Percentiles rank a stretch among this genome's conserved stretches.
These are phyloP conservation scores for Ustulina deusta DNA, from an alignment of 2,329 filamentous ascomycete species.

Conservation along the genomic window DNA sequence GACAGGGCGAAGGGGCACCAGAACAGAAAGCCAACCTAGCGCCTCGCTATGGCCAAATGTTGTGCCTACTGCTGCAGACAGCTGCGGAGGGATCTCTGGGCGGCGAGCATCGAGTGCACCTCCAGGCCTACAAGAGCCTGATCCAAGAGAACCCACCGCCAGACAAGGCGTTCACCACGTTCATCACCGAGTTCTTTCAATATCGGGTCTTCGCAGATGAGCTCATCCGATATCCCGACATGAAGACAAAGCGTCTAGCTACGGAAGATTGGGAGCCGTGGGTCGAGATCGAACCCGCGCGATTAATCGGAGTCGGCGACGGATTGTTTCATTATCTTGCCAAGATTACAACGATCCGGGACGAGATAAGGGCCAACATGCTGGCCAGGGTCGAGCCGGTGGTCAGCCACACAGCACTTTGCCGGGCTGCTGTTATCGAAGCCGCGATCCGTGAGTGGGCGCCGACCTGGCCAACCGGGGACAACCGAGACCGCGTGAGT, in stretches of 20 bases:
- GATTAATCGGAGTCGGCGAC: slow-evolving; percentile 84
- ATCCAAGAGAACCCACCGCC: slow-evolving; percentile 71
- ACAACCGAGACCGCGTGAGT: slow-evolving; percentile 67
- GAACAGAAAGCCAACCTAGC: slow-evolving; percentile 62
- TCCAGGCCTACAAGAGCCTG: slow-evolving; percentile 79
- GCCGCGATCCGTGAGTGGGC: slow-evolving; percentile 79
- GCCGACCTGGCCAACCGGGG: slow-evolving; percentile 69
- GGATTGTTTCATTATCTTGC: slow-evolving; percentile 83
- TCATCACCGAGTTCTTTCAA: slow-evolving; percentile 83
- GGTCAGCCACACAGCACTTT: slow-evolving; percentile 79
- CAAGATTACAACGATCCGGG: slow-evolving; percentile 81
- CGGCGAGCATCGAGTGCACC: slow-evolving; percentile 83
- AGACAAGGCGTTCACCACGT: slow-evolving; percentile 73
- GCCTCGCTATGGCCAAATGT: slow-evolving; percentile 71
- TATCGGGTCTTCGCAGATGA: slow-evolving; percentile 81
- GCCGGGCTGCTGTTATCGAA: slow-evolving; percentile 80
- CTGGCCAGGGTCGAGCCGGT: slow-evolving; percentile 71
- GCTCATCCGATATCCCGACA: slow-evolving; percentile 63
- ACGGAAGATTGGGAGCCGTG: slow-evolving; percentile 59
- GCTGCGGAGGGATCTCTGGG: slow-evolving; percentile 66
- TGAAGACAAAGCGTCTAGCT: slow-evolving; percentile 54
- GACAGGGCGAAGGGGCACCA: slow-evolving; percentile 55
- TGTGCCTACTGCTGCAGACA: slow-evolving; percentile 70
- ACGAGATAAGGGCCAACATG: slow-evolving; percentile 78
- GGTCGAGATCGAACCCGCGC: slow-evolving; percentile 59